Evolutionary conservation across 1,284 basidiomycete genomes (phyloP).

Genomic region (Marasmius fiardii): DNA sequence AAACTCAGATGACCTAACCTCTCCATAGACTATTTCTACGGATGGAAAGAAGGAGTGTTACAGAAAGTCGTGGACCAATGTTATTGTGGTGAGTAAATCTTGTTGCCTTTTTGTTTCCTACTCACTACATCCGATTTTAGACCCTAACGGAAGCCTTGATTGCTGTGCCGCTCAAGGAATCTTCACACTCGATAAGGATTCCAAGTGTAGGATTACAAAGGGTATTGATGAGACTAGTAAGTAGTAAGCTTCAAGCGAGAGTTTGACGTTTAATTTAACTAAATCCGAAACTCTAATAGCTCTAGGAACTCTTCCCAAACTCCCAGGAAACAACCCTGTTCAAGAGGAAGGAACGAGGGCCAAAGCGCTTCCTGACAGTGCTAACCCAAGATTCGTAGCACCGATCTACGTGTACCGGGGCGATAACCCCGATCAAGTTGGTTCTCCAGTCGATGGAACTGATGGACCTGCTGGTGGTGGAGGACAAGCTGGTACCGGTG

Average conservation of each 20-base stretch:
- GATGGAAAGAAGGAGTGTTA: conserved; percentile 44
- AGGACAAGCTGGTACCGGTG: too few species aligned
- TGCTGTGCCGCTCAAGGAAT: conserved; percentile 15
- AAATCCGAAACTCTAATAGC: conserved; percentile 19
- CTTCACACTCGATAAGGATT: conserved; percentile 13
- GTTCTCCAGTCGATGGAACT: conserved; percentile 19
- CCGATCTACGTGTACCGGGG: conserved; percentile 40
- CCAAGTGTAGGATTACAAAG: conserved; percentile 13
- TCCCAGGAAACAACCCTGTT: conserved; percentile 43
- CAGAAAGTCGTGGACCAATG: conserved; percentile 43
- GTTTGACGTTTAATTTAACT: neutral
- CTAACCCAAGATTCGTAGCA: conserved; percentile 29
- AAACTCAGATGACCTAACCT: too few species aligned
- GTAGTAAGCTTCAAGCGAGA: neutral
- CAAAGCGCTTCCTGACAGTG: conserved; percentile 23
- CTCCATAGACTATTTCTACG: conserved; percentile 44
- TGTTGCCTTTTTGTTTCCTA: neutral
- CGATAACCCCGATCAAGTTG: conserved; percentile 5
- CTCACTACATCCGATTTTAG: neutral
- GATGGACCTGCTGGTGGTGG: conserved; percentile 32
- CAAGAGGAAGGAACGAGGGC: conserved; percentile 28
- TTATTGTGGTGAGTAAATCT: conserved; percentile 33
- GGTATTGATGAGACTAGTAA: conserved; percentile 14
- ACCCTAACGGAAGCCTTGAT: conserved; percentile 6
- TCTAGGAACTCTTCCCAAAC: conserved; percentile 30